Evolutionary conservation across 345 rosid species (phyloP).

Genomic region (Sapria himalayana): DNA sequence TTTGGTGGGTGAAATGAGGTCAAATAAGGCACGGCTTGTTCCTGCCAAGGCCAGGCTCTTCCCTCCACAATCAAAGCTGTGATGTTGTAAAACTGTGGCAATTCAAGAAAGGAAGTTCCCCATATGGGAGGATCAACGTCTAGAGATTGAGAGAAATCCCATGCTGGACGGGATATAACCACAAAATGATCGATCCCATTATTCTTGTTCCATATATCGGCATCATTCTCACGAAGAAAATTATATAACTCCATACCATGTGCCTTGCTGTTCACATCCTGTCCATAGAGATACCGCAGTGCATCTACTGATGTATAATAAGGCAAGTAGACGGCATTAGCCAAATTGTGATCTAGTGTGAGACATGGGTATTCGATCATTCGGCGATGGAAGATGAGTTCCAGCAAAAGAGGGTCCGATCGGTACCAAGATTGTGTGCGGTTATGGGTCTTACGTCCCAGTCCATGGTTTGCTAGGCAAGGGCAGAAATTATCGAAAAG

Average conservation of each 20-base stretch:
- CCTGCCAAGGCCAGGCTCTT: slow-evolving; percentile 83
- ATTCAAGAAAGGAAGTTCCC: slow-evolving; percentile 82
- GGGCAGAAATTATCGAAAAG: slow-evolving; percentile 47
- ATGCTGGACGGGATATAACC: slow-evolving; percentile 81
- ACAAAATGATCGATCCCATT: slow-evolving; percentile 65
- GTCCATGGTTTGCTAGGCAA: slow-evolving; percentile 64
- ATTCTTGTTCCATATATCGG: slow-evolving; percentile 34
- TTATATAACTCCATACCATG: slow-evolving; percentile 55
- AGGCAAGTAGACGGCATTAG: slow-evolving; percentile 58
- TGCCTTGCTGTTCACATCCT: slow-evolving; percentile 44
- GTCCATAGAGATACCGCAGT: slow-evolving; percentile 52
- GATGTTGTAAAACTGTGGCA: slow-evolving; percentile 55
- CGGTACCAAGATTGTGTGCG: slow-evolving; percentile 76
- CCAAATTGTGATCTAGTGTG: slow-evolving; percentile 45
- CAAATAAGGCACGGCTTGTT: slow-evolving; percentile 74
- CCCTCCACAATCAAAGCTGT: slow-evolving; percentile 52
- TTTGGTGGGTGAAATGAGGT: slow-evolving; percentile 79
- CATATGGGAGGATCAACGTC: slow-evolving; percentile 57
- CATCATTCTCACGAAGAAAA: slow-evolving; percentile 20
- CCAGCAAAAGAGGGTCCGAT: slow-evolving; percentile 54
- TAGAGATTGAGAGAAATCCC: slow-evolving; percentile 77
- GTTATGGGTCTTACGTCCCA: slow-evolving; percentile 66
- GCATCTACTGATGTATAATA: slow-evolving; percentile 71
- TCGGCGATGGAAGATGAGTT: slow-evolving; percentile 65
- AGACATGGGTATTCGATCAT: slow-evolving; percentile 77